These are phyloP conservation scores for Fusarium fracticaudum DNA, from an alignment of 2,329 filamentous ascomycete genomes.

Conservation along the genomic window DNA sequence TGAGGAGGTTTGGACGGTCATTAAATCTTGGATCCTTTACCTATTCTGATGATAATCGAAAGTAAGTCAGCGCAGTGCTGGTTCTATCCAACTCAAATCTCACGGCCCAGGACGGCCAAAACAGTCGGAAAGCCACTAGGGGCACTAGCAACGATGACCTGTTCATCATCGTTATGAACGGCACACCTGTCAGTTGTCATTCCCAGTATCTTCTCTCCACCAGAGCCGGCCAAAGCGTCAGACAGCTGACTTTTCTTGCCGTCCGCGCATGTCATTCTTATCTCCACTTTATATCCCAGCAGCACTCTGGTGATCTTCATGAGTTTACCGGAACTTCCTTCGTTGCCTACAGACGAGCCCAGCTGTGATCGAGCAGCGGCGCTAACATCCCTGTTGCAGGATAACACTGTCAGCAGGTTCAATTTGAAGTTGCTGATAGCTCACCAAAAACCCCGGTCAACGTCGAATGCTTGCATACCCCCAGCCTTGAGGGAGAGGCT, in stretches of 20 bases:
- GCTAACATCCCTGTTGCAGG: not conserved
- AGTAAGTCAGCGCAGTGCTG: accelerated
- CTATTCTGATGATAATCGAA: not conserved
- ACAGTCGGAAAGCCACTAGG: not conserved
- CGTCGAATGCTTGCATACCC: not conserved
- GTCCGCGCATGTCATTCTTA: not conserved
- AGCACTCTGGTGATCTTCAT: not conserved
- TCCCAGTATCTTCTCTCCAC: not conserved
- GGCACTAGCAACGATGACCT: not conserved
- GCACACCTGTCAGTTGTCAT: not conserved
- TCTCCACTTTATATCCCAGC: not conserved
- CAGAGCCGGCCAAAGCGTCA: not conserved
- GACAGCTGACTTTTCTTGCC: not conserved
- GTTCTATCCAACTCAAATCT: not conserved
- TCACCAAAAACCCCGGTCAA: not conserved
- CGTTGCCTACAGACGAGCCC: not conserved
- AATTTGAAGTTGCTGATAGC: not conserved
- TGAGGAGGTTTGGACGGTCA: accelerated
- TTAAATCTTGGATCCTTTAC: accelerated
- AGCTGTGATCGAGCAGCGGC: not conserved
- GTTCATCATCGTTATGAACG: not conserved
- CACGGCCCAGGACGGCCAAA: not conserved
- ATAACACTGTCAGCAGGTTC: accelerated
- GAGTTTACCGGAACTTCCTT: not conserved
- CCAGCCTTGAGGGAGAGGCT: not conserved